phyloP scores from a whole-genome alignment of 768 basidiomycete species.

The Leucocoprinus birnbaumii region DNA sequence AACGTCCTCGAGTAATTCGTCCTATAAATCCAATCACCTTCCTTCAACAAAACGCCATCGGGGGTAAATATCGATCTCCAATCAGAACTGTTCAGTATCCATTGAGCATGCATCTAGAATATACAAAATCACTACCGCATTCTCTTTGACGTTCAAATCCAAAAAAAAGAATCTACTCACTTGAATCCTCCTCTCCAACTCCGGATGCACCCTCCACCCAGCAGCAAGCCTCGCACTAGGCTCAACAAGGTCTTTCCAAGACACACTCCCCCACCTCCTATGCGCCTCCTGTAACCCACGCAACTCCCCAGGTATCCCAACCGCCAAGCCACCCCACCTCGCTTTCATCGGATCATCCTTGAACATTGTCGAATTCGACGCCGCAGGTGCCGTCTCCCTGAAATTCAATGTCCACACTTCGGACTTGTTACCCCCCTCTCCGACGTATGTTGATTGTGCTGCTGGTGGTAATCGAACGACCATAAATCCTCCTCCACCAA shows the following conservation, averaged over 20 bases:
- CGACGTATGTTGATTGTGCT: slow-evolving; percentile 18
- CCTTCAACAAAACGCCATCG: slow-evolving; percentile 60
- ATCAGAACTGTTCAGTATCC: slow-evolving; percentile 67
- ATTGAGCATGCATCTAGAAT: slow-evolving; percentile 37
- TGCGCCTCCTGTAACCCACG: slow-evolving; percentile 85
- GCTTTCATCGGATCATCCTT: slow-evolving; percentile 47
- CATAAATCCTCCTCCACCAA: slow-evolving; percentile 90
- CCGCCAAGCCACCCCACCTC: slow-evolving; percentile 73
- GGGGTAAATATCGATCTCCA: slow-evolving; percentile 85
- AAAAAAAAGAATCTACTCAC: neutral
- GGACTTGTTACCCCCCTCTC: slow-evolving; percentile 28
- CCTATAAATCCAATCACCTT: slow-evolving; percentile 74
- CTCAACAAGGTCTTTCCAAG: slow-evolving; percentile 78
- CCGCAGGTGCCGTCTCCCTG: slow-evolving; percentile 79
- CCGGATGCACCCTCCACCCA: slow-evolving; percentile 77
- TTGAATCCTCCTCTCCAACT: slow-evolving; percentile 68
- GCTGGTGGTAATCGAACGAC: slow-evolving; percentile 73
- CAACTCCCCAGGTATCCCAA: slow-evolving; percentile 92
- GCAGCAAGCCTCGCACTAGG: slow-evolving; percentile 73
- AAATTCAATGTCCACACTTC: slow-evolving; percentile 80
- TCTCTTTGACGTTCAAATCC: neutral
- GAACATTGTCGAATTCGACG: slow-evolving; percentile 80
- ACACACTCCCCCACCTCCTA: slow-evolving; percentile 73
- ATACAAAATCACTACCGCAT: neutral
- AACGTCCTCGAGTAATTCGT: slow-evolving; percentile 79